These are phyloP conservation scores for Marchantia polymorpha DNA, from an alignment of 225 moss, liverwort and hornwort species.

Conservation along the genomic window DNA sequence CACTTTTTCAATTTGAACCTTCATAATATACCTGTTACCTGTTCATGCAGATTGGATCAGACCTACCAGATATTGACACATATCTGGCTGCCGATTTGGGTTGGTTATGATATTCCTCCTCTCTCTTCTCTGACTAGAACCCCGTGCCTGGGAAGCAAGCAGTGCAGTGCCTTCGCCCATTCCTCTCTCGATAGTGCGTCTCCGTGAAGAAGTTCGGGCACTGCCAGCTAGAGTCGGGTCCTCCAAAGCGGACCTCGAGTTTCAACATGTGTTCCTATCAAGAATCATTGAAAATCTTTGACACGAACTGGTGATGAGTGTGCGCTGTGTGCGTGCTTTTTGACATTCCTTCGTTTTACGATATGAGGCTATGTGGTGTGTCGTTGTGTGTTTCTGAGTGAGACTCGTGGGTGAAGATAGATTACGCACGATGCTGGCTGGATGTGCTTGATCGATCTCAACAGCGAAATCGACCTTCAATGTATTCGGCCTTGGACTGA, in stretches of 20 bases:
- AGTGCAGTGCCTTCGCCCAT: neutral
- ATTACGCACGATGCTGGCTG: neutral
- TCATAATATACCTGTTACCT: conserved; percentile 13
- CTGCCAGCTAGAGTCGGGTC: conserved; percentile 1
- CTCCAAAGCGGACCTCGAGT: conserved; percentile 4
- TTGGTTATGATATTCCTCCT: neutral
- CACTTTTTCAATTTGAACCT: conserved; percentile 9
- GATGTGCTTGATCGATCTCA: too few relatives aligned
- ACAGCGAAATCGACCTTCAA: too few relatives aligned
- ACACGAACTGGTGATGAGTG: neutral
- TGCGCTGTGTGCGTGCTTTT: neutral
- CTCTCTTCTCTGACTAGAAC: neutral
- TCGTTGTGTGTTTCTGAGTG: neutral
- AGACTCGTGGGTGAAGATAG: neutral
- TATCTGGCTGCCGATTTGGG: neutral
- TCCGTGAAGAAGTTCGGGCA: conserved; percentile 1
- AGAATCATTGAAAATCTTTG: conserved; percentile 14
- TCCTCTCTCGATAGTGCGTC: neutral
- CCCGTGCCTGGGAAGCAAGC: too few relatives aligned
- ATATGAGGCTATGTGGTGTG: neutral
- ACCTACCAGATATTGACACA: neutral
- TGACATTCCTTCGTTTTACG: neutral
- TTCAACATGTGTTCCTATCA: neutral
- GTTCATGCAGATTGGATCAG: conserved; percentile 10
- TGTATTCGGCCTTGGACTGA: too few relatives aligned